Evolutionary conservation across 1,139 yeast species (phyloP).

Genomic region (Magnusiomyces tetraspermus): DNA sequence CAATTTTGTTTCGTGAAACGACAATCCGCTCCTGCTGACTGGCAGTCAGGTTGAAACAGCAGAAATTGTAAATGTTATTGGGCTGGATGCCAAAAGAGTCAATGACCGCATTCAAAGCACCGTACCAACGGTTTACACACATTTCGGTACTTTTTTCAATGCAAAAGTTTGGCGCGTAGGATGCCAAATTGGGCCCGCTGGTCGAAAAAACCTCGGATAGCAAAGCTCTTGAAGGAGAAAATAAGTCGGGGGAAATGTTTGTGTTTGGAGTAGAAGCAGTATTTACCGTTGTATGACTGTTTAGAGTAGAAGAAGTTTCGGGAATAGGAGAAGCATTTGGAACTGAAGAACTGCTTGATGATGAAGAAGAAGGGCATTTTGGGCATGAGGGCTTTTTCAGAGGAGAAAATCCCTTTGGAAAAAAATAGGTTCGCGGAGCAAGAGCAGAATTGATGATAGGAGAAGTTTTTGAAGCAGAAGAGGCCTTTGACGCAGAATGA

Average conservation of each 20-base stretch:
- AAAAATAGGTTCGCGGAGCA: too few species aligned
- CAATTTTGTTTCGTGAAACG: background rate
- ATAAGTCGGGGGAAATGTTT: too few species aligned
- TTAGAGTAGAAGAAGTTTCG: too few species aligned
- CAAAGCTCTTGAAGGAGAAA: too few species aligned
- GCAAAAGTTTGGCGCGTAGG: background rate
- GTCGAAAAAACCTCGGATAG: too few species aligned
- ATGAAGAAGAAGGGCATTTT: too few species aligned
- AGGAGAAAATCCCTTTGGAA: too few species aligned
- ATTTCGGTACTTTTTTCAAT: background rate
- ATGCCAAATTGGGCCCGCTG: background rate
- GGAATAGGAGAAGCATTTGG: background rate
- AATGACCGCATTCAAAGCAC: constrained; percentile 2
- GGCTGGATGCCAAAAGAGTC: constrained; percentile 3
- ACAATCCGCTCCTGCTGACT: background rate
- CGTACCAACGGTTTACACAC: constrained; percentile 4
- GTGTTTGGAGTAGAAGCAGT: background rate
- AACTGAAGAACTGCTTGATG: background rate
- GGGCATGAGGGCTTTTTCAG: too few species aligned
- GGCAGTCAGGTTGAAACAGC: background rate
- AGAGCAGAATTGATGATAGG: too few species aligned
- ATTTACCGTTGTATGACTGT: background rate
- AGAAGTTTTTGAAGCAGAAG: too few species aligned
- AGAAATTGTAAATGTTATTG: constrained; percentile 4
- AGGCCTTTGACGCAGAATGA: too few species aligned